Evolutionary conservation across 2,329 filamentous ascomycete genomes (phyloP).

Genomic region (Parafenestella ontariensis): DNA sequence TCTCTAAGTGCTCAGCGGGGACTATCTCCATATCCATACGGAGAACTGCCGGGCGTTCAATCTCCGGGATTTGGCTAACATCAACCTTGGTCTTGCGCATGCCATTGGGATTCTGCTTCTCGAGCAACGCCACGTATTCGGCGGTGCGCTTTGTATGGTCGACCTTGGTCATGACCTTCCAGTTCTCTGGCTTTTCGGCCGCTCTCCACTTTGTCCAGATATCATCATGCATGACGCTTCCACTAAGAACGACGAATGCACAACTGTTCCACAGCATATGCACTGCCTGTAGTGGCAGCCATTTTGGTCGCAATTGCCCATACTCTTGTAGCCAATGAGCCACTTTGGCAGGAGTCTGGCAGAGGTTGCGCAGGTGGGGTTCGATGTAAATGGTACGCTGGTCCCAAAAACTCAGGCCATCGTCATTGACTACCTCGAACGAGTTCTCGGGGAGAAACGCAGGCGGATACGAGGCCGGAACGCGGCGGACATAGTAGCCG

Average conservation of each 20-base stretch:
- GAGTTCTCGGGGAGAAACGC: conserved; percentile 37
- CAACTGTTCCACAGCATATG: conserved; percentile 41
- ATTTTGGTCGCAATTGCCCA: conserved; percentile 38
- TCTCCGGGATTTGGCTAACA: conserved; percentile 17
- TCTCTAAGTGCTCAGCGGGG: conserved; percentile 1
- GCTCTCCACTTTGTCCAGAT: conserved; percentile 42
- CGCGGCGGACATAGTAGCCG: conserved; percentile 40
- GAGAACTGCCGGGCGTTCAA: conserved; percentile 27
- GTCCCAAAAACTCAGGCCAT: conserved; percentile 45
- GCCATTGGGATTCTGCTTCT: conserved; percentile 26
- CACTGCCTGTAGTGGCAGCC: conserved; percentile 45
- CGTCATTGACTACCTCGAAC: conserved; percentile 32
- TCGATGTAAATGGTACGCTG: conserved; percentile 48
- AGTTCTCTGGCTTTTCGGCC: conserved; percentile 34
- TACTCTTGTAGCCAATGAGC: conserved; percentile 41
- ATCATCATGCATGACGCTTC: conserved; percentile 38
- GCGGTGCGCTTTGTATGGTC: conserved; percentile 42
- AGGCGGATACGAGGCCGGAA: conserved; percentile 38
- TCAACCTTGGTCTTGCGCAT: conserved; percentile 18
- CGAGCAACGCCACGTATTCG: conserved; percentile 38
- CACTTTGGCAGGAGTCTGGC: conserved; percentile 39
- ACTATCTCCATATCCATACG: conserved; percentile 9
- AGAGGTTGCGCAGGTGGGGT: conserved; percentile 41
- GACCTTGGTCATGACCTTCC: conserved; percentile 47
- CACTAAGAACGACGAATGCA: conserved; percentile 45